Base-by-base conservation (phyloP, 495 filamentous ascomycete species). In the Hyaloscypha finlandica region DNA sequence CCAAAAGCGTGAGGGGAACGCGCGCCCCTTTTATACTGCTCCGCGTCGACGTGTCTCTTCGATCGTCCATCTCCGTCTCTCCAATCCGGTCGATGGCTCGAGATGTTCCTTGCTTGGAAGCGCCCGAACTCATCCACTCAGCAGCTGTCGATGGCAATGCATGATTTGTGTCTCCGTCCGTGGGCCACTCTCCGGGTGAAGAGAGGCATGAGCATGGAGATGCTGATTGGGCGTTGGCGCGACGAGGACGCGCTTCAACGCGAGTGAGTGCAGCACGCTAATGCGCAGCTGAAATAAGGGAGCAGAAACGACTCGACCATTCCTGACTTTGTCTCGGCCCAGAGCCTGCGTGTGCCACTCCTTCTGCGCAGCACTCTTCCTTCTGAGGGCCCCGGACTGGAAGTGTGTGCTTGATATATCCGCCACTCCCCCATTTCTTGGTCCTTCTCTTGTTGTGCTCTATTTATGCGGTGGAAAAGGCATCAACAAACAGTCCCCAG, bases 171-270 rank as follows among this genome's bases (percentile, higher is more conserved):
- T 39, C 20, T 55, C 39, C 30, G 12, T 53, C 35, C 12, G 29
- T 2, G 30, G 33, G n/a, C 48, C 8, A 35, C 20, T 22, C 29
- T 20, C 42, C 42, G 42, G 42, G 9, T 1, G 42, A 48, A 48
- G 8, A 48, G 42, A 48, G 42, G 42, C 8, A 48, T 14, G 42
- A 48, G 42, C 9, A 35, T 42, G 20, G n/a, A 22, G 58, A 6
- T 19, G 12, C 25, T 59, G 61, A 68, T 68, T 68, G 67, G 67
- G 4, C 11, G 8, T 6, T 52, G 53, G 59, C 67, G 61, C 67
- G 67, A 20, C 8, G 8, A 6, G n/a, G 9, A 65, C 61, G 52
- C 62, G 62, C 56, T 61, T 20, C 56, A 57, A 65, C 59, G 48
- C 66, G 66, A 59, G 22, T 39, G 25, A 8, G 29, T 57, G 62